Base-by-base conservation (phyloP, 495 filamentous ascomycete species). In the Neurospora discreta region DNA sequence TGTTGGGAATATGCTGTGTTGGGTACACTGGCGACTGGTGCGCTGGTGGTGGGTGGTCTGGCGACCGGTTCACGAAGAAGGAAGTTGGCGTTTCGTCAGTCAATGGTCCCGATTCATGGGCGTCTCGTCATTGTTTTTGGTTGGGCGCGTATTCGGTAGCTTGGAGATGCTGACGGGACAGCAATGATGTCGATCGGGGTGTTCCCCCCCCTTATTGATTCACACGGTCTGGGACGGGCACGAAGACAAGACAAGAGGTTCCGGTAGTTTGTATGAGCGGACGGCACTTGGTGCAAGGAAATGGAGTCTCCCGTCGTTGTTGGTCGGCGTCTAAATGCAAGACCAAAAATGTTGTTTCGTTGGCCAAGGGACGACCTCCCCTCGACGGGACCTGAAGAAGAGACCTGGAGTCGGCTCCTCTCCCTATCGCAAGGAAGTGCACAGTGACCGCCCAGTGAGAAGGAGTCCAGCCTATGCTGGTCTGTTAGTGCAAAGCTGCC, bases 1-100 rank as follows among this genome's bases (percentile, higher is more conserved):
- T 86, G 73, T 33, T 71, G 77, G 41, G 9, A 36, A 36, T 16
- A 18, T 6, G 7, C 6, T 26, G 52, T 33, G 52, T 26, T 60
- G 52, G 52, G 23, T 60, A 26, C 52, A 26, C 52, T 60, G 26
- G 52, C 26, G 23, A 60, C 52, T 60, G 26, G 30, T 33, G 52
- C 26, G 52, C 52, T 60, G 52, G 52, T 9, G 52, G 13, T 60
- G 23, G 20, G 26, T 33, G 26, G 52, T 16, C 52, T 60, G 26
- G 33, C 52, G 52, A 60, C 30, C 26, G 26, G 52, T 18, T 60
- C 52, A 60, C 52, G 26, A 33, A 60, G 52, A 26, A 60, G 52
- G 23, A 33, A 60, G 52, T 60, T 6, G 52, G 30, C 52, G 52
- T 60, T 23, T 60, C 52, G 52, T 60, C 52, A 60, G 52, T 60